A percentile compares a stretch with the other conserved stretches of the same genome.
phyloP scores from a whole-genome alignment of 2,329 filamentous ascomycete genomes.

The Hymenoscyphus salicellus region DNA sequence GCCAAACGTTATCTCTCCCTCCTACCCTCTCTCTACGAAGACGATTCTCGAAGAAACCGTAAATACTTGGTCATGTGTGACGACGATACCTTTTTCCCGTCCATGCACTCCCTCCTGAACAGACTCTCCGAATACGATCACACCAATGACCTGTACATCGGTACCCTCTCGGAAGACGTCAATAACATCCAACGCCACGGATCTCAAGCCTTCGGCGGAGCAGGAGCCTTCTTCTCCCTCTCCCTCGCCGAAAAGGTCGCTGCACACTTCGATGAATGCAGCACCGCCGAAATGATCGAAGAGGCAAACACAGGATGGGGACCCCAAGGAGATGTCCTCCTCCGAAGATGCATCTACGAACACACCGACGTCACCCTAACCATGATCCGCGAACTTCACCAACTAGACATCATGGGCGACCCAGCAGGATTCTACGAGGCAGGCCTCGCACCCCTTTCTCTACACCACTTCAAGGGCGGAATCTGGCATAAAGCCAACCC shows the following conservation, averaged over 20 bases:
- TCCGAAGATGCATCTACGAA: constrained; percentile 35
- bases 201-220: constrained; percentile 34
- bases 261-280: constrained; percentile 46
- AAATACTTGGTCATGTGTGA: constrained; percentile 40
- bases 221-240: constrained; percentile 35
- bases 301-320: constrained; percentile 59
- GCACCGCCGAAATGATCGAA: constrained; percentile 49
- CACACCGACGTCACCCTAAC: constrained; percentile 34
- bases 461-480: constrained; percentile 43
- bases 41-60: constrained; percentile 46
- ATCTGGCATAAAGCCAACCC: constrained; percentile 47
- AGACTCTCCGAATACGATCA: constrained; percentile 27
- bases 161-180: constrained; percentile 35
- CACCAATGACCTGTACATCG: constrained; percentile 32
- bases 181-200: constrained; percentile 35
- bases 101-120: constrained; percentile 32
- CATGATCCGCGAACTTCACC: constrained; percentile 31
- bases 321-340: constrained; percentile 39
- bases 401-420: constrained; percentile 34
- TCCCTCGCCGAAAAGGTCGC: constrained; percentile 47
- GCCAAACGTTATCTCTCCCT: constrained; percentile 56
- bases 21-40: constrained; percentile 53
- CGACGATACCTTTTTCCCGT: constrained; percentile 35
- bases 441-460: constrained; percentile 29
- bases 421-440: constrained; percentile 35